Base-by-base conservation (phyloP, 306 rosid genomes). In the Arachis hypogaea region DNA sequence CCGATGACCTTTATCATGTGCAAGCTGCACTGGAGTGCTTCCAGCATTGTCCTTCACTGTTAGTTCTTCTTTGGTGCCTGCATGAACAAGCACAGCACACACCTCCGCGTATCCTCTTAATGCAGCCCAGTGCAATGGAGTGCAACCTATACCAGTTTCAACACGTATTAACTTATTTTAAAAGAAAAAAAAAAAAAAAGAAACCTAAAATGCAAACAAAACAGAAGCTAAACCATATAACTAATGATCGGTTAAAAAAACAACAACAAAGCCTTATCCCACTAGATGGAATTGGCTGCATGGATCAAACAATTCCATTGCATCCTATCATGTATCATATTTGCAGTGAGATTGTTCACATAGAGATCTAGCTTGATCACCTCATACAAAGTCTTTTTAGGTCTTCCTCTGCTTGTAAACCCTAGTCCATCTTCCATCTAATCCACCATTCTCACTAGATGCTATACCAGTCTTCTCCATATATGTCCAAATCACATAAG, bases 101-200 rank as follows among this genome's bases (percentile, higher is more conserved):
- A 83, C 96, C 80, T 94, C 97, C 76, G 87, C 59, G 62, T 88
- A 59, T 77, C 97, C 98, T 65, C 83, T 59, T 79, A 84, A 57
- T 61, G 95, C 93, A 84, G 97, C 97, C 98, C 97, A 94, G 77
- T 94, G 98, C 92, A 94, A 73, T 0, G 98, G 97, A 16, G 98
- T 88, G 85, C 96, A 88, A 79, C 98, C 98, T 91, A 78, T 59
- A 69, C 54, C 69, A 68, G 76, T 69, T 81, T 77, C 63, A 68
- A 46, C 56, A 14, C 74, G 52, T 49, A 69, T 71, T 54, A 77
- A 74, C 66, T 61, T 68, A 72, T 12, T 22, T 22, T 22, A 22
- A 54, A 12, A 50, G 22, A 63, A 66, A 73, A 71, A 33, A 66
- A 73, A 71, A 33, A n/a, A 69, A 63, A 82, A 63, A 63, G 33